Conservation (phyloP, 1,284 basidiomycete species). For the Microbotryum silenes-acaulis region DNA sequence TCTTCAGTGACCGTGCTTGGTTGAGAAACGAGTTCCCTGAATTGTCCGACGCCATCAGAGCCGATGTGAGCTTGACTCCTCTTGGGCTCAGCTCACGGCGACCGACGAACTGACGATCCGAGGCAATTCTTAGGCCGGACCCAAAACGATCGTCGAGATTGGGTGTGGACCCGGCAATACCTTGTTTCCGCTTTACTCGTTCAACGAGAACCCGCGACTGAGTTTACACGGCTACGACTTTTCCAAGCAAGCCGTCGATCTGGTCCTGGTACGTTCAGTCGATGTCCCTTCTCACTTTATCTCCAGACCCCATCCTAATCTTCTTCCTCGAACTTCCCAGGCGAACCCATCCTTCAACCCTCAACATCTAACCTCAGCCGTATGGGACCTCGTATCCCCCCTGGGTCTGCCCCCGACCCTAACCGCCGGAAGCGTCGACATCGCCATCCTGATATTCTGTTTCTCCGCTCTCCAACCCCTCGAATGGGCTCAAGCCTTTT, state of each 20-base stretch:
- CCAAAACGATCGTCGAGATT: conserved; percentile 53
- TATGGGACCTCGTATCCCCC: conserved; percentile 80
- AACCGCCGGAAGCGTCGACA: conserved; percentile 59
- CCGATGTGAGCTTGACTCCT: conserved; percentile 49
- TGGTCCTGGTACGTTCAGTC: conserved; percentile 61
- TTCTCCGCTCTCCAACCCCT: conserved; percentile 86
- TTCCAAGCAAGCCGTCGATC: conserved; percentile 74
- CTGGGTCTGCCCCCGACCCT: conserved; percentile 57
- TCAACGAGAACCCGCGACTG: conserved; percentile 75
- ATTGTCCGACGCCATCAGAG: conserved; percentile 59
- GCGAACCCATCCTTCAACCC: conserved; percentile 62
- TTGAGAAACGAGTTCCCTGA: conserved; percentile 88
- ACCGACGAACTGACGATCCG: background rate
- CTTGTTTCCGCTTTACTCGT: conserved; percentile 73
- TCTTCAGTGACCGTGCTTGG: conserved; percentile 91
- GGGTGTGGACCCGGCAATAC: conserved; percentile 80
- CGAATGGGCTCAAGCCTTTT: conserved; percentile 79
- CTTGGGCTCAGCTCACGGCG: background rate
- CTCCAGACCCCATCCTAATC: conserved; percentile 10
- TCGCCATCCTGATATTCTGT: conserved; percentile 89
- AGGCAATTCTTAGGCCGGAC: conserved; percentile 55
- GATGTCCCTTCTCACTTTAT: conserved; percentile 12
- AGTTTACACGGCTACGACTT: conserved; percentile 80
- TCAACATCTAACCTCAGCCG: conserved; percentile 64
- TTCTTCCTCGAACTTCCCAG: conserved; percentile 37